phyloP scores from a whole-genome alignment of 192 early-diverging fungal genomes.

The Backusella luteola region DNA sequence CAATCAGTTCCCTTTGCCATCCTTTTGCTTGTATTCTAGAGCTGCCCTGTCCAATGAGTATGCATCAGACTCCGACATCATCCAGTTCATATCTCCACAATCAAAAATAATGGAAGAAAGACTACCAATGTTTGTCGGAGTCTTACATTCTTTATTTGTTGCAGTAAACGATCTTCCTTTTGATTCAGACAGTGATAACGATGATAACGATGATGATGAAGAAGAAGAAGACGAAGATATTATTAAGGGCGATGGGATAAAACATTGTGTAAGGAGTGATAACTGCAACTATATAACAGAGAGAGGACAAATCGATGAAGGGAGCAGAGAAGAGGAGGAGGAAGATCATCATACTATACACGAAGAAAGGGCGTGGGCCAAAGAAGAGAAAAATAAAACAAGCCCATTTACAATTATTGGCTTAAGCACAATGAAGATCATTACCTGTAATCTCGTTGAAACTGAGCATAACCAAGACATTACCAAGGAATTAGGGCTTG shows the following conservation, averaged over 20 bases:
- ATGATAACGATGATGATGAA: background rate
- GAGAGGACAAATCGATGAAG: background rate
- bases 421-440: slow-evolving; percentile 5
- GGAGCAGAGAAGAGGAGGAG: background rate
- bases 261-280: background rate
- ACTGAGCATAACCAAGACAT: background rate
- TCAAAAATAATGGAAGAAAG: slow-evolving; percentile 3
- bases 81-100: background rate
- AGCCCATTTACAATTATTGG: slow-evolving; percentile 9
- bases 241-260: background rate
- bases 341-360: background rate
- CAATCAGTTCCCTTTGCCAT: background rate
- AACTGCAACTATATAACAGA: background rate
- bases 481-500: slow-evolving; percentile 1
- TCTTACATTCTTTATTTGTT: slow-evolving; percentile 9
- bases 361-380: background rate
- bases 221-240: background rate
- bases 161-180: slow-evolving; percentile 3
- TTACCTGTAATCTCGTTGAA: background rate
- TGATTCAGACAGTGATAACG: background rate
- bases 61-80: slow-evolving; percentile 3
- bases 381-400: background rate
- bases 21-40: slow-evolving; percentile 7
- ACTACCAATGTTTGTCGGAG: slow-evolving; percentile 14
- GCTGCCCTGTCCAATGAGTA: background rate